Conservation (phyloP, 306 rosid genomes). For the Citrullus colocynthis region DNA sequence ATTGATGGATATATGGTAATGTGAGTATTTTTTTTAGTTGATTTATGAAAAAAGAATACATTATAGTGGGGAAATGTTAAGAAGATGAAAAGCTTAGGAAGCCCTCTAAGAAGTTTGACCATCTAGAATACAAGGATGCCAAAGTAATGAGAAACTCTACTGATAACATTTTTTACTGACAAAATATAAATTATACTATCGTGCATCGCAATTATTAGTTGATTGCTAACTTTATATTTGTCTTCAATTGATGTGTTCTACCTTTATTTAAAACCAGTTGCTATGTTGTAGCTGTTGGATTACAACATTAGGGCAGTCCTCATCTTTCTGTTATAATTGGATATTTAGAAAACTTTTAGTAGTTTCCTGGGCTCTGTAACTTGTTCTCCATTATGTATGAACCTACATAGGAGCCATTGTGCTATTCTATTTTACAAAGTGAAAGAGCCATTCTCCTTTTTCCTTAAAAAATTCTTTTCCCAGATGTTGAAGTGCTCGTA, state of each 20-base stretch:
- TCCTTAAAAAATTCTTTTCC: constrained; percentile 8
- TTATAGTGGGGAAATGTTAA: background rate
- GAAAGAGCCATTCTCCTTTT: constrained; percentile 1
- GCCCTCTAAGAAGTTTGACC: too few species aligned
- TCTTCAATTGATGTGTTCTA: background rate
- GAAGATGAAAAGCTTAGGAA: background rate
- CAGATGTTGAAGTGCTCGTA: constrained; percentile 80
- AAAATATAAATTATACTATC: too few species aligned
- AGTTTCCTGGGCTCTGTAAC: background rate
- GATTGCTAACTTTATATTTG: background rate
- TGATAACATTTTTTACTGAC: background rate
- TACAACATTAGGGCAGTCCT: background rate
- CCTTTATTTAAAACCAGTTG: background rate
- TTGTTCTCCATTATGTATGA: background rate
- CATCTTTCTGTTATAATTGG: background rate
- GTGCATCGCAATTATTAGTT: background rate
- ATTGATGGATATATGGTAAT: background rate
- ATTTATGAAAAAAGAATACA: background rate
- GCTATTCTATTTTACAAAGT: background rate
- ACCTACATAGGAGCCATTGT: background rate
- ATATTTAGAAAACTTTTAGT: background rate
- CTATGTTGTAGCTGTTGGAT: background rate
- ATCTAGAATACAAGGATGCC: too few species aligned
- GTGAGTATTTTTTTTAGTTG: background rate
- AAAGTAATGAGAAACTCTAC: background rate